These are phyloP conservation scores for Lycium ferocissimum DNA, from an alignment of 257 asterid species.

Conservation along the genomic window DNA sequence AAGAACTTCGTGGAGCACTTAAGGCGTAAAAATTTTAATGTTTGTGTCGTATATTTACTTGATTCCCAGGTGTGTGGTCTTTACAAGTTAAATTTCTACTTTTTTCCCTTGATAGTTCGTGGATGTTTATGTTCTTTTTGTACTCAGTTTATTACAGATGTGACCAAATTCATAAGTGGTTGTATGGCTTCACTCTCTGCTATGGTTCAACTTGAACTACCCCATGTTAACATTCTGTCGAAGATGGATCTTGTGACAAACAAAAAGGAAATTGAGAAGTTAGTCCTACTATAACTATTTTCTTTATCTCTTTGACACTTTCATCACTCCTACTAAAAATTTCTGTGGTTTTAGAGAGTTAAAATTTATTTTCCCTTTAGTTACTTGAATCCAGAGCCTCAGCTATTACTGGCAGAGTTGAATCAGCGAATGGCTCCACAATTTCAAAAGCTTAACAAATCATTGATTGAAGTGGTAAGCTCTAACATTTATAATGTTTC, in stretches of 20 bases:
- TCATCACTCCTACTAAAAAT: not conserved
- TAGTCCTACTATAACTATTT: slow-evolving; percentile 44
- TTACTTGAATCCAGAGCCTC: slow-evolving; percentile 88
- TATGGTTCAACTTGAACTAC: slow-evolving; percentile 97
- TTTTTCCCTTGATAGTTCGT: not conserved
- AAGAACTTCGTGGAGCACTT: slow-evolving; percentile 91
- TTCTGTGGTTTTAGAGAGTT: not conserved
- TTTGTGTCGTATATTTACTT: slow-evolving; percentile 90
- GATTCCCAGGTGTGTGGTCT: slow-evolving; percentile 82
- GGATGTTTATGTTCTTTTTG: slow-evolving; percentile 33
- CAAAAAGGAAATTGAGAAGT: slow-evolving; percentile 91
- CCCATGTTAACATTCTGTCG: slow-evolving; percentile 94
- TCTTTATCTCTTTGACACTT: not conserved
- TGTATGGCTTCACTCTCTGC: slow-evolving; percentile 99
- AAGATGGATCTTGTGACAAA: slow-evolving; percentile 97
- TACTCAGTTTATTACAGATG: slow-evolving; percentile 87
- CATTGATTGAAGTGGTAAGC: slow-evolving; percentile 87
- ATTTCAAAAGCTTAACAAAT: slow-evolving; percentile 80
- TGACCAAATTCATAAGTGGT: slow-evolving; percentile 97
- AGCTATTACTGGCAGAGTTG: slow-evolving; percentile 74
- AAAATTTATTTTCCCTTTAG: slow-evolving; percentile 47
- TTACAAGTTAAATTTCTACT: not conserved
- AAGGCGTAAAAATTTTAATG: slow-evolving; percentile 78
- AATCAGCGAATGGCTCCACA: slow-evolving; percentile 91
- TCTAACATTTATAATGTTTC: not conserved